Percentiles rank a stretch among this genome's conserved stretches.
phyloP scores from a whole-genome alignment of 495 filamentous ascomycete genomes.

The Lindgomyces ingoldianus region DNA sequence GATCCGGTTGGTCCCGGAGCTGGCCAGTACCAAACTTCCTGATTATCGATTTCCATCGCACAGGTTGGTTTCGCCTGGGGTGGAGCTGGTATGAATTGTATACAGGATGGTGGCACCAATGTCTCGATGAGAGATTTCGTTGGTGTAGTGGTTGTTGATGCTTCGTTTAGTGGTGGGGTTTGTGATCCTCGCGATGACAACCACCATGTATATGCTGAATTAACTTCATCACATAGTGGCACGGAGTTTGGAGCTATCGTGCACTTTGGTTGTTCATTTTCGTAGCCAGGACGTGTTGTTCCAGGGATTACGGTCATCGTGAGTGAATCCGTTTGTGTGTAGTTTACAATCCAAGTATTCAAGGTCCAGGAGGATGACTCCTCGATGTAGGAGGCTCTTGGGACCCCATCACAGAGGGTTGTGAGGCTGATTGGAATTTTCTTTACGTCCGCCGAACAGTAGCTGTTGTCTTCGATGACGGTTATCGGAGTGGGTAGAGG shows the following conservation, averaged over 20 bases:
- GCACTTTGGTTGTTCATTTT: conserved; percentile 21
- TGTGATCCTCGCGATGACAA: conserved; percentile 11
- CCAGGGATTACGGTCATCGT: conserved; percentile 11
- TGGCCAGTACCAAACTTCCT: conserved; percentile 23
- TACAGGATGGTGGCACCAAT: conserved; percentile 16
- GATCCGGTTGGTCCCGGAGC: conserved; percentile 3
- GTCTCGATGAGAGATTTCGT: conserved; percentile 19
- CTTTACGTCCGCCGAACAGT: conserved; percentile 14
- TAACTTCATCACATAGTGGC: conserved; percentile 16
- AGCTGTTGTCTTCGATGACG: conserved; percentile 14
- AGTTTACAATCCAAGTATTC: conserved; percentile 9
- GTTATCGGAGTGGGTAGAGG: conserved; percentile 13
- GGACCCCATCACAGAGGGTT: conserved; percentile 17
- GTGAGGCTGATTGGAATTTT: conserved; percentile 5
- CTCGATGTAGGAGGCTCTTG: conserved; percentile 13
- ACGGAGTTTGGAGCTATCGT: conserved; percentile 18
- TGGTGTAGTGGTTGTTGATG: conserved; percentile 8
- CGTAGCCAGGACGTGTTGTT: conserved; percentile 15
- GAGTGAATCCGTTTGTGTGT: conserved; percentile 15
- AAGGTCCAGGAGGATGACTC: conserved; percentile 13
- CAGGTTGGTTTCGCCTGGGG: conserved; percentile 15
- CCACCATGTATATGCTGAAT: conserved; percentile 23
- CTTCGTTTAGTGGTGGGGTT: conserved; percentile 11
- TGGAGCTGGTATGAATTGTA: conserved; percentile 14
- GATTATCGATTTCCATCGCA: conserved; percentile 9